phyloP scores from a whole-genome alignment of 805 yeast genomes.

The Phaffomyces thermotolerans region DNA sequence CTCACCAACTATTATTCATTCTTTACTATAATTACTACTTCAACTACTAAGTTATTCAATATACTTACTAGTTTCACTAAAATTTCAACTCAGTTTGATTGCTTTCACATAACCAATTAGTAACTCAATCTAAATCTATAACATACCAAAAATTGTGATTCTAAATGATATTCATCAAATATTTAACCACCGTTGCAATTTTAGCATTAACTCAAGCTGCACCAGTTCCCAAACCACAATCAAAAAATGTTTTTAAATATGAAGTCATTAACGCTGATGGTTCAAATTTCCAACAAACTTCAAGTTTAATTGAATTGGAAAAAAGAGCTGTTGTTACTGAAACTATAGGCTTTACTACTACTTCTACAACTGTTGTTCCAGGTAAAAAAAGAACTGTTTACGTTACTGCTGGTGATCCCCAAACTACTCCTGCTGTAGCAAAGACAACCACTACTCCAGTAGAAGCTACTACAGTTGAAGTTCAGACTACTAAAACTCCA shows the following conservation, averaged over 20 bases:
- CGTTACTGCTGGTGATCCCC: constrained; percentile 18
- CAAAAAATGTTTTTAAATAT: constrained; percentile 15
- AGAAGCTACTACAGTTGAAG: constrained; percentile 1
- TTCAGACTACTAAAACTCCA: constrained; percentile 1
- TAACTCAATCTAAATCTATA: background rate
- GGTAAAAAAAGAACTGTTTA: constrained; percentile 19
- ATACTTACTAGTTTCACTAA: background rate
- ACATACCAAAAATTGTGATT: background rate
- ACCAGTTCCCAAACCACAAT: constrained; percentile 18
- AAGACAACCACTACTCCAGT: background rate
- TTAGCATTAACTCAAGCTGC: constrained; percentile 15
- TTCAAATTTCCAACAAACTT: constrained; percentile 20
- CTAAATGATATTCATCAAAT: constrained; percentile 20
- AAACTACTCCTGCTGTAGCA: background rate
- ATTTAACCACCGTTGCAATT: constrained; percentile 17
- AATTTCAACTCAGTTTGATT: background rate
- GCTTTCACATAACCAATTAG: background rate
- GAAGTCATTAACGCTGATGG: constrained; percentile 25
- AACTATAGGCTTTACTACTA: constrained; percentile 18
- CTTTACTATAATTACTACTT: constrained; percentile 4
- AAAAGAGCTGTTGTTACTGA: constrained; percentile 16
- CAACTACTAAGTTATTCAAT: background rate
- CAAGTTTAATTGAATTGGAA: constrained; percentile 9
- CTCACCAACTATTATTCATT: constrained; percentile 18
- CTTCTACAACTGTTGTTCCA: constrained; percentile 18